Conservation (phyloP, 2,329 filamentous ascomycete species). For the Fonsecaea pedrosoi region DNA sequence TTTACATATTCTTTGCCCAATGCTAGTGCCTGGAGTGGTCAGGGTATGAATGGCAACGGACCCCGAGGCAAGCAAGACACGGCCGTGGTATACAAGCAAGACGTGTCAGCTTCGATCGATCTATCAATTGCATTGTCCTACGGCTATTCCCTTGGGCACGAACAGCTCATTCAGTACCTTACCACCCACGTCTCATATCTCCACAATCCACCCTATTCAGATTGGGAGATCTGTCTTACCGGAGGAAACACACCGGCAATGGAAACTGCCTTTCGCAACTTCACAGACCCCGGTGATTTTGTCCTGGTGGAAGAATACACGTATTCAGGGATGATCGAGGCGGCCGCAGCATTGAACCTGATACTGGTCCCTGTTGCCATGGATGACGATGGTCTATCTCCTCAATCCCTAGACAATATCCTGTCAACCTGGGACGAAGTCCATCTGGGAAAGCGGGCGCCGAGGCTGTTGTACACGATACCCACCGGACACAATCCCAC, state of each 20-base stretch:
- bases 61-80: neutral
- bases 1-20: neutral
- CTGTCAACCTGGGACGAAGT: neutral
- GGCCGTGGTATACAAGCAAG: neutral
- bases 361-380: neutral
- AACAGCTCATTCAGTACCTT: constrained; percentile 17
- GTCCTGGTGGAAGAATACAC: constrained; percentile 18
- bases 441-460: neutral
- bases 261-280: constrained; percentile 8
- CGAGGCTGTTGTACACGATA: constrained; percentile 4
- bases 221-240: constrained; percentile 1
- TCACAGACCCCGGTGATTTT: constrained; percentile 12
- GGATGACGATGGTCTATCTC: neutral
- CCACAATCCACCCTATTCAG: constrained; percentile 9
- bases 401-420: neutral
- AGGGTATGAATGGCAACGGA: neutral
- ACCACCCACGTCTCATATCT: constrained; percentile 5
- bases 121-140: constrained; percentile 10
- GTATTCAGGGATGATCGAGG: constrained; percentile 6
- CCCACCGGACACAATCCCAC: constrained; percentile 10
- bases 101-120: constrained; percentile 10
- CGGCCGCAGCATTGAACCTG: neutral
- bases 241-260: neutral
- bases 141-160: constrained; percentile 14
- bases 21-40: neutral